Base-by-base conservation (phyloP, 2,329 filamentous ascomycete species). In the Juglanconis juglandina region DNA sequence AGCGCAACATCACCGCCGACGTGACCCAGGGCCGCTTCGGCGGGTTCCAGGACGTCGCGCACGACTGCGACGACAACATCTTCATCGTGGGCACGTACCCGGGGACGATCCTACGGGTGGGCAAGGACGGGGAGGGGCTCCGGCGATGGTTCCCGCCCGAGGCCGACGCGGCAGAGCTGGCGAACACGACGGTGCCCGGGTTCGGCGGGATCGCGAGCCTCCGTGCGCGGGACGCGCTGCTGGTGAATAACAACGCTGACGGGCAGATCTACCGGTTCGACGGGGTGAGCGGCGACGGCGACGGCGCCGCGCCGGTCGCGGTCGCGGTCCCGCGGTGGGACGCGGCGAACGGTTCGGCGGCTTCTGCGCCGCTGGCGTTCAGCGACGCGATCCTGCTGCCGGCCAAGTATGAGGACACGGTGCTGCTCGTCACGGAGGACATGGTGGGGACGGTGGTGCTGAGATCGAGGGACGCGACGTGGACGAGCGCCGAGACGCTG, bases 1-100 rank as follows among this genome's bases (percentile, higher is more conserved):
- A 58, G 14, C 55, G 67, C 9, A 73, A 77, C 62, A 60, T 77
- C 9, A 74, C 71, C 0, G 50, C 44, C 32, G 62, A 66, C 0
- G 53, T 71, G 0, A 70, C 69, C 0, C 54, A 62, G 0, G 71
- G 71, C 3, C 58, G 53, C 0, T 77, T 73, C 61, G 70, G 73
- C 32, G 76, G 73, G 5, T 76, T 71, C 41, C 75, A 77, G 59
- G 76, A 78, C 54, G 67, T 76, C 3, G 75, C 73, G 42, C 70
- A 73, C 54, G 75, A 76, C 52, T 46, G 54, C 1, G 63, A 63
- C 2, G 73, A 74, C 8, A 73, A 75, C 66, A 69, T 72, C 0
- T 78, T 72, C 53, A 71, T 74, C 6, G 65, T 77, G 0, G 74
- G 76, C 46, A 75, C 73, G 0, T 77, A 66, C 8, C 74, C 75